Conservation (phyloP, 1,139 yeast species). For the Protomyces arabidopsidicola region DNA sequence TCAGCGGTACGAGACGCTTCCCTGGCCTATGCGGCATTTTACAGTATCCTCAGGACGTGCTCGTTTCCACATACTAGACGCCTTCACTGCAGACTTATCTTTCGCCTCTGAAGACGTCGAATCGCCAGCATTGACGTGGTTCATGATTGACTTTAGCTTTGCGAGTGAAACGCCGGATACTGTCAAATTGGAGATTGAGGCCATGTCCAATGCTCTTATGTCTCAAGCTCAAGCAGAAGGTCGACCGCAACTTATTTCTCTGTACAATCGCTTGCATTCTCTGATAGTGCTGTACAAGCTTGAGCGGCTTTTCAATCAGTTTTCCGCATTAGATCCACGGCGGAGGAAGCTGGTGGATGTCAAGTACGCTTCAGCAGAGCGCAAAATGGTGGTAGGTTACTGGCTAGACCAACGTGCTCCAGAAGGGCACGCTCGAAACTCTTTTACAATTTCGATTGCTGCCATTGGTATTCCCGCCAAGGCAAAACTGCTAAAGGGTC, state of each 20-base stretch:
- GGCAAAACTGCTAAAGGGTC: background rate
- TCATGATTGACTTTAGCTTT: slow-evolving; percentile 65
- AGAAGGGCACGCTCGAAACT: slow-evolving; percentile 8
- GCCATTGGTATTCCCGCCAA: background rate
- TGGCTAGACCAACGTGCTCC: slow-evolving; percentile 17
- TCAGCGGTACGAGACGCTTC: slow-evolving; percentile 50
- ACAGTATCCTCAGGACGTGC: slow-evolving; percentile 71
- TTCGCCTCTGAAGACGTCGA: slow-evolving; percentile 59
- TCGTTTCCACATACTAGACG: slow-evolving; percentile 57
- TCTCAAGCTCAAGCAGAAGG: slow-evolving; percentile 3
- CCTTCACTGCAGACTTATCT: slow-evolving; percentile 59
- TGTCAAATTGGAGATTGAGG: slow-evolving; percentile 36
- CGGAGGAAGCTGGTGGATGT: slow-evolving; percentile 13
- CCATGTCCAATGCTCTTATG: slow-evolving; percentile 3
- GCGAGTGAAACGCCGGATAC: slow-evolving; percentile 5
- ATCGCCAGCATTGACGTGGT: slow-evolving; percentile 55
- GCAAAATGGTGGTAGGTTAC: slow-evolving; percentile 10
- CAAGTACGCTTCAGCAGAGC: slow-evolving; percentile 21
- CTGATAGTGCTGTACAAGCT: slow-evolving; percentile 15
- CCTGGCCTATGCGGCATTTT: slow-evolving; percentile 52
- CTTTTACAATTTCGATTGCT: slow-evolving; percentile 16
- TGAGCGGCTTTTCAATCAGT: slow-evolving; percentile 24
- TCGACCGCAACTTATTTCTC: slow-evolving; percentile 48
- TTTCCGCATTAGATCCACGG: slow-evolving; percentile 10
- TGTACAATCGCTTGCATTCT: slow-evolving; percentile 60